Base-by-base conservation (phyloP, 768 basidiomycete genomes). In the Tubosaeta sp. region DNA sequence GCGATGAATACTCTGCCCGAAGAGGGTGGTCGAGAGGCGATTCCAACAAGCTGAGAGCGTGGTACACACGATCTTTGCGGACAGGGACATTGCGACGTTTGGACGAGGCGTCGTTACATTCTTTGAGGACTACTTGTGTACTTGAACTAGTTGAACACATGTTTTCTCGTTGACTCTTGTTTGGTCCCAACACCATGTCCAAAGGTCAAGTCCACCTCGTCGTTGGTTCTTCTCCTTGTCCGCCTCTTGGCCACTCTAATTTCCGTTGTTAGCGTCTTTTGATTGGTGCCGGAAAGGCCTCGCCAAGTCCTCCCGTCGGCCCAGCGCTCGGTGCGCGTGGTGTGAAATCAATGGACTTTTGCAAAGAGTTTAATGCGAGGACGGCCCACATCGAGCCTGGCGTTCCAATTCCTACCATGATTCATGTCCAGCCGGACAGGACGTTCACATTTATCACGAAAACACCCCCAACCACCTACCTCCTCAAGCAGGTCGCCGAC, bases 281-380 rank as follows among this genome's bases (percentile, higher is more conserved):
- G 45, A 83, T 97, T 53, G 82, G 85, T 45, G 95, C 95, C 39
- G 94, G 92, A 39, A 97, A 97, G 66, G 95, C 95, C 31, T 87
- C 94, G 24, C 94, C 95, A 16, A 89, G 91, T 34, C 95, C 95
- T 50, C 95, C 95, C 9, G 88, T 99, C 46, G 95, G 95, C 63
- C 95, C 95, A 48, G 95, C 94, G 29, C 82, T 99, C 47, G 96
- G 96, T 74, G 95, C 96, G 57, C 84, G 92, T 64, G 96, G 96
- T 61, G 94, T 99, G 59, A 97, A 96, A 73, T 93, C 94, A 24
- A 98, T 98, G 89, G 96, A 99, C 73, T 99, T 99, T 67, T 96
- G 94, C 78, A 99, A 97, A 70, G 94, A 98, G 69, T 99, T 98
- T 75, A 99, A 99, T 66, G 94, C 95, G n/a, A 85, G 86, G 57